phyloP scores from a whole-genome alignment of 148 eudicot genomes.

The Amaranthus cruentus region DNA sequence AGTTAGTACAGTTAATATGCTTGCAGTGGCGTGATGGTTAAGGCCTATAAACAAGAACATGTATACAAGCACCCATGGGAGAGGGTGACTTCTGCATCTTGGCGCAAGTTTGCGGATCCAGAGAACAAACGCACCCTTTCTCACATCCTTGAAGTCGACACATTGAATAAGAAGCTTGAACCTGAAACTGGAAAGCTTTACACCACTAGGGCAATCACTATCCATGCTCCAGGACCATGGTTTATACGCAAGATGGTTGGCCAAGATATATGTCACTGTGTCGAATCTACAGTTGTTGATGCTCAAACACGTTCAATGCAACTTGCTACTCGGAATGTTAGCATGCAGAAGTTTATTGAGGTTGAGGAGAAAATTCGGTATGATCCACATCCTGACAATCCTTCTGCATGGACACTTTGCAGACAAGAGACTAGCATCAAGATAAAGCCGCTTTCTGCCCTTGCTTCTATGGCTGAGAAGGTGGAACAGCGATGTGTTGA shows the following conservation, averaged over 20 bases:
- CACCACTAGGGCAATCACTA: constrained; percentile 80
- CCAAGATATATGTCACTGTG: constrained; percentile 93
- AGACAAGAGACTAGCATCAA: constrained; percentile 85
- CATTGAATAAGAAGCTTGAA: constrained; percentile 70
- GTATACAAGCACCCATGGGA: constrained; percentile 96
- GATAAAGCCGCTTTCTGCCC: constrained; percentile 74
- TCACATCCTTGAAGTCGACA: constrained; percentile 88
- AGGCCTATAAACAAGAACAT: constrained; percentile 83
- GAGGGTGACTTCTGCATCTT: constrained; percentile 90
- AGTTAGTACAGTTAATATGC: neutral
- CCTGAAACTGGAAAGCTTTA: constrained; percentile 64
- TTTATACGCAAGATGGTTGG: constrained; percentile 69
- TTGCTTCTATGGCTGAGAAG: constrained; percentile 95
- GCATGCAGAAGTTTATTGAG: constrained; percentile 72
- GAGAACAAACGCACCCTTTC: constrained; percentile 79
- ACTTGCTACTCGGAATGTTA: constrained; percentile 69
- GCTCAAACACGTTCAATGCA: constrained; percentile 75
- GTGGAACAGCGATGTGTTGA: constrained; percentile 85
- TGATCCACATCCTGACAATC: constrained; percentile 95
- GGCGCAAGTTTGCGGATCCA: constrained; percentile 93
- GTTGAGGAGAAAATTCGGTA: constrained; percentile 89
- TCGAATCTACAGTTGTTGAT: constrained; percentile 85
- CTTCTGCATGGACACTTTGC: constrained; percentile 85
- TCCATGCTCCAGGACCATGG: constrained; percentile 96
- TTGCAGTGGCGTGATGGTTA: constrained; percentile 46